Evolutionary conservation across 2,329 filamentous ascomycete genomes (phyloP).

Genomic region (Teratosphaeria zuluensis): DNA sequence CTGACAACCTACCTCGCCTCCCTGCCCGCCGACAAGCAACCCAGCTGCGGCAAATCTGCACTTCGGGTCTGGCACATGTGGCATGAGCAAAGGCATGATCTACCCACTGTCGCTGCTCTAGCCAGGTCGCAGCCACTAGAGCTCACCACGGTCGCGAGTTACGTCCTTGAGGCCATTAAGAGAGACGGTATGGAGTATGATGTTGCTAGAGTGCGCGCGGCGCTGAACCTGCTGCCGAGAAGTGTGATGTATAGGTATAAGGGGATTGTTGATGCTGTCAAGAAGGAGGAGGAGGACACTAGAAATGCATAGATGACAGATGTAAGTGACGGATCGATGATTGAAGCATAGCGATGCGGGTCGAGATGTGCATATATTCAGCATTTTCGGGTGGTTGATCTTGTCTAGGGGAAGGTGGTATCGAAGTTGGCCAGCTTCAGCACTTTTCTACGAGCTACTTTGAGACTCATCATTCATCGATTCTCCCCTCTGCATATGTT

Average conservation of each 20-base stretch:
- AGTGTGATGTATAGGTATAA: conserved; percentile 1
- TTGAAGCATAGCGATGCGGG: too few species aligned
- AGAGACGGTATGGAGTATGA: conserved; percentile 44
- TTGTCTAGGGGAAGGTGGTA: too few species aligned
- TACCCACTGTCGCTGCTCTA: conserved; percentile 43
- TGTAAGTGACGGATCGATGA: too few species aligned
- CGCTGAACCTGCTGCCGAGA: conserved; percentile 17
- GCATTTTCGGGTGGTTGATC: too few species aligned
- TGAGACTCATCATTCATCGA: too few species aligned
- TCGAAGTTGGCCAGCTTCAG: too few species aligned
- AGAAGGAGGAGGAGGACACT: background rate
- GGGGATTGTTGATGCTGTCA: background rate
- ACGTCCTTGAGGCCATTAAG: conserved; percentile 49
- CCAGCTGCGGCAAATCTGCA: background rate
- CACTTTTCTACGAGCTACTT: too few species aligned
- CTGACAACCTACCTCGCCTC: background rate
- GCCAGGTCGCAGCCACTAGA: conserved; percentile 53
- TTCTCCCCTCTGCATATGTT: too few species aligned
- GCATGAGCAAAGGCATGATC: conserved; percentile 44
- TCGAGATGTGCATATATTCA: too few species aligned
- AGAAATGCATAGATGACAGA: too few species aligned
- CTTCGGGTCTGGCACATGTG: conserved; percentile 41
- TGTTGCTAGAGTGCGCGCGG: conserved; percentile 13
- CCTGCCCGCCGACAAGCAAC: background rate
- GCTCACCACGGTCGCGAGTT: conserved; percentile 45